phyloP scores from a whole-genome alignment of 352 stramenopile genomes.

The Pythium grandisporangium region DNA sequence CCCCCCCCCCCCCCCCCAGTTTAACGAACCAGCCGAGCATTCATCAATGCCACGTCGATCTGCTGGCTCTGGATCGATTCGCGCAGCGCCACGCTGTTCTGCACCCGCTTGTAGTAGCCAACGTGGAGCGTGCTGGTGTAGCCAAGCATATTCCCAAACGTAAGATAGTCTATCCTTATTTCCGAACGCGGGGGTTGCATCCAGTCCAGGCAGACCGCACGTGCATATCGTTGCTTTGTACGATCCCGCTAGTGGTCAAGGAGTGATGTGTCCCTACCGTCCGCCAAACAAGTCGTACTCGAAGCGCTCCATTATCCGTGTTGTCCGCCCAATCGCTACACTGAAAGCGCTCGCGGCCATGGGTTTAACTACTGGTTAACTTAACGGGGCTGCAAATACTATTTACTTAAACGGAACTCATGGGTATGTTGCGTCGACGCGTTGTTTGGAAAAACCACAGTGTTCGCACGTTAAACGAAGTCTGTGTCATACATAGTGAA shows the following conservation, averaged over 20 bases:
- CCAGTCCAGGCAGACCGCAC: no score
- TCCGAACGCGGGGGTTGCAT: no score
- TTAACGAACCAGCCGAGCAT: constrained; percentile 46
- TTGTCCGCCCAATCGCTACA: constrained; percentile 8
- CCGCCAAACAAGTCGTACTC: constrained; percentile 57
- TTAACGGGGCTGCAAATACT: not conserved
- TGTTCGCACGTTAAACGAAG: not conserved
- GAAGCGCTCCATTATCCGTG: constrained; percentile 37
- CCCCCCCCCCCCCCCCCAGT: no score
- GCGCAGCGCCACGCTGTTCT: constrained; percentile 50
- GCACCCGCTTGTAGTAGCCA: constrained; percentile 62
- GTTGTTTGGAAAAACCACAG: not conserved
- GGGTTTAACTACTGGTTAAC: not conserved
- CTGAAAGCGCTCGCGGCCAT: not conserved
- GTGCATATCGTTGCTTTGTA: not conserved
- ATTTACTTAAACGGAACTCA: not conserved
- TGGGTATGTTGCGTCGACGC: no score
- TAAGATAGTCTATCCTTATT: no score
- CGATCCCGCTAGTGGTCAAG: not conserved
- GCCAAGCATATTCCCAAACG: no score
- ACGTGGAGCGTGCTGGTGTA: constrained; percentile 52
- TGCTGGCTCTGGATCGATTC: constrained; percentile 51
- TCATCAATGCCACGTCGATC: constrained; percentile 63
- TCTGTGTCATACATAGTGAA: constrained; percentile 1
- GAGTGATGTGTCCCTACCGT: constrained; percentile 18